phyloP scores from a whole-genome alignment of 2,329 filamentous ascomycete species.

The Colletotrichum neosansevieriae region DNA sequence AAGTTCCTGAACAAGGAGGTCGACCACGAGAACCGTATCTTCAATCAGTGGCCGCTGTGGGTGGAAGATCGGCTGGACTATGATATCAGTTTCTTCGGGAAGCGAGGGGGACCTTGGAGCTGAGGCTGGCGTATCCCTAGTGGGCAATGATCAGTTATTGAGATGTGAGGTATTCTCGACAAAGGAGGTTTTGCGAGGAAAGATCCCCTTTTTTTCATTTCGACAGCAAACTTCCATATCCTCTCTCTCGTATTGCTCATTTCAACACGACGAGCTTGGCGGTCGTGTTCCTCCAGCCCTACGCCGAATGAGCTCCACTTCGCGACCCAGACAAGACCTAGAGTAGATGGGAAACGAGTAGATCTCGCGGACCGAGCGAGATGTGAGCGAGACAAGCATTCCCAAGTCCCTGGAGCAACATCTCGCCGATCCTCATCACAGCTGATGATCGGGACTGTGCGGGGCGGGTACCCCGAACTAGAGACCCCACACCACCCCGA shows the following conservation, averaged over 20 bases:
- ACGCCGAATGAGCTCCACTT: neutral
- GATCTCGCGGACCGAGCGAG: slow-evolving; percentile 10
- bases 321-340: neutral
- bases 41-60: slow-evolving; percentile 68
- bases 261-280: neutral
- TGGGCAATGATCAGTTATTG: no score
- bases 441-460: neutral
- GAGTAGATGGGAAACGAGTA: neutral
- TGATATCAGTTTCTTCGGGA: slow-evolving; percentile 61
- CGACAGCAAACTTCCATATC: neutral
- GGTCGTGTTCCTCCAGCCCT: neutral
- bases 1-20: slow-evolving; percentile 62
- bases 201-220: no score
- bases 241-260: neutral
- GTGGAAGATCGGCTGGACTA: slow-evolving; percentile 62
- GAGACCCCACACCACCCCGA: slow-evolving; percentile 3
- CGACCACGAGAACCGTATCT: slow-evolving; percentile 56
- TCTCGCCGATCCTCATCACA: slow-evolving; percentile 18
- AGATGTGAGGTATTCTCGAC: no score
- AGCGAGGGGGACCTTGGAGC: slow-evolving; percentile 26
- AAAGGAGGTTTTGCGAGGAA: no score
- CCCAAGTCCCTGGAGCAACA: neutral
- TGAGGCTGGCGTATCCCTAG: neutral
- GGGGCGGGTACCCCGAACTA: neutral
- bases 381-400: slow-evolving; percentile 5